These are phyloP conservation scores for Nicotiana rustica DNA, from an alignment of 305 asterid genomes.

Conservation along the genomic window DNA sequence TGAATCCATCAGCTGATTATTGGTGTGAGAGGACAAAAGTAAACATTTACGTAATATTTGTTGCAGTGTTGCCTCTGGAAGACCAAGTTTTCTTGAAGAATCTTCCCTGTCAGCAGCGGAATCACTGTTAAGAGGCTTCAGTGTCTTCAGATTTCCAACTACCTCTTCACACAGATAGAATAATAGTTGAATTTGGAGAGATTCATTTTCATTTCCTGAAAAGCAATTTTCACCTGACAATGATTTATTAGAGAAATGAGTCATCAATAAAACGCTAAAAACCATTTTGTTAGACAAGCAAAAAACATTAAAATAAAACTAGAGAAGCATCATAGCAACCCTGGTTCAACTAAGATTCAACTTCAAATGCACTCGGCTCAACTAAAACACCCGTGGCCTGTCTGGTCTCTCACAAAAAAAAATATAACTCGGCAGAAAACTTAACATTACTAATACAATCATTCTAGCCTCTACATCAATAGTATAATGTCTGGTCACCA, in stretches of 20 bases:
- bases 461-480: too few relatives aligned
- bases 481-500: too few relatives aligned
- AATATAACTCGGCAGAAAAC: too few relatives aligned
- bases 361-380: background rate
- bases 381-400: background rate
- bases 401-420: too few relatives aligned
- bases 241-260: constrained; percentile 33
- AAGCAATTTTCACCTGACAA: constrained; percentile 54
- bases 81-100: constrained; percentile 44
- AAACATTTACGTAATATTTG: constrained; percentile 73
- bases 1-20: constrained; percentile 55
- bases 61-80: constrained; percentile 48
- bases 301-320: background rate
- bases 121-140: constrained; percentile 44
- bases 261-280: background rate
- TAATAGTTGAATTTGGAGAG: constrained; percentile 51
- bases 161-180: constrained; percentile 64
- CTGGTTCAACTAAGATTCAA: background rate
- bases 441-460: too few relatives aligned
- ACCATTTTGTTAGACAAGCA: background rate
- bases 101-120: constrained; percentile 47
- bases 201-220: constrained; percentile 39
- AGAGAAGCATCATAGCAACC: background rate
- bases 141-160: constrained; percentile 50
- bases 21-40: constrained; percentile 51